Base-by-base conservation (phyloP, 2,329 filamentous ascomycete genomes). In the Sporothrix dimorphospora region DNA sequence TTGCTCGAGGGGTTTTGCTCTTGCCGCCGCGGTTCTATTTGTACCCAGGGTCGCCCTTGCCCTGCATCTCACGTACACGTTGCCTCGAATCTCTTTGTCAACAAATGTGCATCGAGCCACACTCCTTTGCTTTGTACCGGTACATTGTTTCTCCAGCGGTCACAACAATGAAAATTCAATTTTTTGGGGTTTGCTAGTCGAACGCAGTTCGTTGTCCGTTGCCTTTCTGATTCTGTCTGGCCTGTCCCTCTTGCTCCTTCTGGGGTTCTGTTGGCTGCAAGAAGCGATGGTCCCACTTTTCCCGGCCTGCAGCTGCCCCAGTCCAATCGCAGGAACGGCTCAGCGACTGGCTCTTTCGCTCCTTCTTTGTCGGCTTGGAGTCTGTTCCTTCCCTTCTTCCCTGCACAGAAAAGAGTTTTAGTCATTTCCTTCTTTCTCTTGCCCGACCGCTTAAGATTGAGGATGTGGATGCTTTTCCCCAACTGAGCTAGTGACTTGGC, bases 81-180 rank as follows among this genome's bases (percentile, higher is more conserved):
- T 19, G 27, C 8, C 16, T 34, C 27, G 16, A 57, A 42, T 42
- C 34, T 63, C 57, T 61, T 42, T 63, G 57, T 24, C 34, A 40
- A 63, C 34, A 63, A 14, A 67, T 27, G 40, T 11, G 27, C 63
- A 34, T 21, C 27, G 42, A 30, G 42, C 63, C 63, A 67, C 63
- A 30, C 21, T 38, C 49, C 51, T 3, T 65, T 19, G 8, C 4
- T 24, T 63, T 65, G 66, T 57, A 55, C 47, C 66, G 34, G 49
- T 57, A 57, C 66, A 55, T 57, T n/a, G n/a, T 30, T 24, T 55
- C 66, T 30, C 47, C 49, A 69, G 66, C 66, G 66, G 66, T 57
- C 34, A 38, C 27, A n/a, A 14, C 19, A n/a, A 27, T 24, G 19
- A 65, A 47, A 66, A n/a, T 49, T 49, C 30, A 34, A 7, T 9